Conservation (phyloP, 768 basidiomycete genomes). For the Podaxis rugospora region DNA sequence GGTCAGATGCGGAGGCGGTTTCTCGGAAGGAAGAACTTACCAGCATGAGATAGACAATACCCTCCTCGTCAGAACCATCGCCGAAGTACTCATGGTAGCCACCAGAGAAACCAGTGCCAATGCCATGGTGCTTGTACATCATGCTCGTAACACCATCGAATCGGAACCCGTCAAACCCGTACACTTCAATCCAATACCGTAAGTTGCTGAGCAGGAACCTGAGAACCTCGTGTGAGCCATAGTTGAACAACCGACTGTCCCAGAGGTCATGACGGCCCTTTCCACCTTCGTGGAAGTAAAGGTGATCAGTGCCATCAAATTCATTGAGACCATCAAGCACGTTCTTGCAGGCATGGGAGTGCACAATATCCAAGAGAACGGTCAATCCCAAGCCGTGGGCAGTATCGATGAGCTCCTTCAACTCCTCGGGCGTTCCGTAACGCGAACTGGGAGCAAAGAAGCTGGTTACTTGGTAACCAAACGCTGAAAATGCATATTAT, state of each 20-base stretch:
- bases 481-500: constrained; percentile 47
- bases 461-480: constrained; percentile 96
- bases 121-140: constrained; percentile 99
- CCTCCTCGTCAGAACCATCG: constrained; percentile 76
- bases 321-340: constrained; percentile 91
- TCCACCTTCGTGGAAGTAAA: constrained; percentile 92
- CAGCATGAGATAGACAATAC: constrained; percentile 94
- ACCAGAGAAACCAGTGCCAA: constrained; percentile 95
- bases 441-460: constrained; percentile 97
- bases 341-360: constrained; percentile 98
- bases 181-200: constrained; percentile 93
- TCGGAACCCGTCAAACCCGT: constrained; percentile 94
- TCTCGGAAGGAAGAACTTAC: constrained; percentile 40
- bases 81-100: constrained; percentile 99
- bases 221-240: constrained; percentile 89
- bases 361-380: constrained; percentile 94
- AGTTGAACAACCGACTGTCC: constrained; percentile 98
- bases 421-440: constrained; percentile 93
- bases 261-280: constrained; percentile 94
- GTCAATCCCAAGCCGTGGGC: constrained; percentile 92
- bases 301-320: constrained; percentile 97
- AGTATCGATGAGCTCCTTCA: constrained; percentile 92
- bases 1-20: constrained; percentile 9
- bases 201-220: constrained; percentile 94
- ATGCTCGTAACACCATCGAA: constrained; percentile 99